These are phyloP conservation scores for Bifiguratus adelaidae DNA, from an alignment of 192 early-diverging fungal genomes.

Conservation along the genomic window DNA sequence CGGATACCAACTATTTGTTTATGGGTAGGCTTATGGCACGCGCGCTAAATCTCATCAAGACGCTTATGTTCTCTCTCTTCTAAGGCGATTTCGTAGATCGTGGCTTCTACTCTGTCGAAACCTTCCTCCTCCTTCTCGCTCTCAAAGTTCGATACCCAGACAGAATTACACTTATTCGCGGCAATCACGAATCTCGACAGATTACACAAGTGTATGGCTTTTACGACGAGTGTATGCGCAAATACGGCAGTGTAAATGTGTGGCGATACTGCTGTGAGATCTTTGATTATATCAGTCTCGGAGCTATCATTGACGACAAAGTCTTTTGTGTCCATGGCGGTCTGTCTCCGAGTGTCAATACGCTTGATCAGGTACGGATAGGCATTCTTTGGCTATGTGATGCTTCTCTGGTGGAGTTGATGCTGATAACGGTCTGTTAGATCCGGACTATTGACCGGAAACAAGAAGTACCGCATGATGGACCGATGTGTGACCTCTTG, in stretches of 20 bases:
- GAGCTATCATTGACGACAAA: conserved; percentile 88
- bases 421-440: conserved; percentile 17
- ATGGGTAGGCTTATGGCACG: conserved; percentile 59
- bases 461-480: conserved; percentile 97
- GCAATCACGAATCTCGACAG: conserved; percentile 90
- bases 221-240: conserved; percentile 94
- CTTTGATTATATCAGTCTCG: conserved; percentile 92
- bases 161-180: conserved; percentile 85
- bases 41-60: neutral
- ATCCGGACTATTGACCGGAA: conserved; percentile 90
- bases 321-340: conserved; percentile 96
- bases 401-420: neutral
- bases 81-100: conserved; percentile 89
- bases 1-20: conserved; percentile 96
- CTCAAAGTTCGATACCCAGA: conserved; percentile 94
- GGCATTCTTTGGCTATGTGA: neutral
- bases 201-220: conserved; percentile 99
- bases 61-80: conserved; percentile 2
- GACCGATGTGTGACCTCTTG: conserved; percentile 94
- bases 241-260: conserved; percentile 92
- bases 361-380: conserved; percentile 67
- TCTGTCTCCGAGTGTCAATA: conserved; percentile 84
- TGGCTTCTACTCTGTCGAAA: conserved; percentile 95
- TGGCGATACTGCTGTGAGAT: conserved; percentile 98
- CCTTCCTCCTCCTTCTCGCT: conserved; percentile 88